phyloP scores from a whole-genome alignment of 352 stramenopile genomes.

The Phytophthora citrophthora region DNA sequence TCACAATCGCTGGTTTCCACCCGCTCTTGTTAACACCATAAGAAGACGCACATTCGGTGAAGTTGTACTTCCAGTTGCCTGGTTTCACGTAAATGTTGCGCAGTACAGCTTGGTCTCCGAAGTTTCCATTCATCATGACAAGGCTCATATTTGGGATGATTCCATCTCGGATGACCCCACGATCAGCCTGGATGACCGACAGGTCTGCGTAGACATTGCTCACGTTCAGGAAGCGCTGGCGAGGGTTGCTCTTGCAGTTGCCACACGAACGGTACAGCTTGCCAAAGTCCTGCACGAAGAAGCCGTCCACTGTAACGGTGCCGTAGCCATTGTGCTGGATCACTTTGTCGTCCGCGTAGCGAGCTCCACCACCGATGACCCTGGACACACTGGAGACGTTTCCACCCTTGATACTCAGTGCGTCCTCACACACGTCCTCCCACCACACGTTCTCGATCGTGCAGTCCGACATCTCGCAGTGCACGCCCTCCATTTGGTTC shows the following conservation, averaged over 20 bases:
- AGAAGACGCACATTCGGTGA: conserved; percentile 35
- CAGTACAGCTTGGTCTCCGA: conserved; percentile 35
- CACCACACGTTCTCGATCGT: conserved; percentile 1
- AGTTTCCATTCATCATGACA: conserved; percentile 51
- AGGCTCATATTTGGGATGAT: conserved; percentile 36
- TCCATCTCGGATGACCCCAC: conserved; percentile 5
- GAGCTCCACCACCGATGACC: conserved; percentile 46
- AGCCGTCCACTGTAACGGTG: conserved; percentile 13
- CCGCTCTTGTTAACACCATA: conserved; percentile 24
- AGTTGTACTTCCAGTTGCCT: conserved; percentile 7
- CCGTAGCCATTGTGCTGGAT: conserved; percentile 32
- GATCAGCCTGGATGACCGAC: conserved; percentile 28
- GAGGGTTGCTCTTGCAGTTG: conserved; percentile 42
- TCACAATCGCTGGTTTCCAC: conserved; percentile 11
- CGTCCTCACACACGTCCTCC: background rate
- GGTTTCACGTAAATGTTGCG: conserved; percentile 46
- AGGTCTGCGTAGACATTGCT: conserved; percentile 40
- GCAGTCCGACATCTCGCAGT: background rate
- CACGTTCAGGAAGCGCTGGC: conserved; percentile 45
- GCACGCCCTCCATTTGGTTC: background rate
- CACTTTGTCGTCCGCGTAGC: conserved; percentile 55
- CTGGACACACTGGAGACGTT: conserved; percentile 22
- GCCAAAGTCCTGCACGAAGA: conserved; percentile 26
- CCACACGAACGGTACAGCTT: conserved; percentile 41
- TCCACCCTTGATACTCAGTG: background rate